Conservation (phyloP, 2,329 filamentous ascomycete species). For the Colletotrichum sidae region DNA sequence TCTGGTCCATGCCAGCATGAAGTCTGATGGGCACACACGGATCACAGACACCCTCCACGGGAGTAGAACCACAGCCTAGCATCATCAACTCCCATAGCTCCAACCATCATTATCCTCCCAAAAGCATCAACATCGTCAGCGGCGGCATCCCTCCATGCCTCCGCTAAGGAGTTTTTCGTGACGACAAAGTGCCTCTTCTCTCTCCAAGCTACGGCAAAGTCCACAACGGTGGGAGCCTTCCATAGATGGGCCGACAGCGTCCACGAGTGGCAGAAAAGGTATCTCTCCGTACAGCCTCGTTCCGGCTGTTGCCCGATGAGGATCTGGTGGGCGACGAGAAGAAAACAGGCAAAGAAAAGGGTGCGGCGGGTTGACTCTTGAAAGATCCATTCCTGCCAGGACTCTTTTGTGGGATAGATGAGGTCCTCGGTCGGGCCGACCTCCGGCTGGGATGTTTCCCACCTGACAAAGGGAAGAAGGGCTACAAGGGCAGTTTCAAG, state of each 20-base stretch:
- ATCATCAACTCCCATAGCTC: slow-evolving; percentile 46
- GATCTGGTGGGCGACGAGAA: slow-evolving; percentile 52
- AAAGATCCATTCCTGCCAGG: slow-evolving; percentile 64
- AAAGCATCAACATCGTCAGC: slow-evolving; percentile 57
- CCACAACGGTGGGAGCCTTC: slow-evolving; percentile 48
- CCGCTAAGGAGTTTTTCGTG: slow-evolving; percentile 42
- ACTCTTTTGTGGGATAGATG: slow-evolving; percentile 54
- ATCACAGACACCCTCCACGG: slow-evolving; percentile 16
- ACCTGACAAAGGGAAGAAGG: slow-evolving; percentile 48
- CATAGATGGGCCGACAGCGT: slow-evolving; percentile 54
- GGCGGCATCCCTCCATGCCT: slow-evolving; percentile 48
- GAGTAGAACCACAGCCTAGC: slow-evolving; percentile 47
- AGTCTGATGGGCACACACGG: too few species aligned
- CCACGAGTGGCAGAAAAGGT: slow-evolving; percentile 50
- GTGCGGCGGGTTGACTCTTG: slow-evolving; percentile 67
- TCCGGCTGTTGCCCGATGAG: slow-evolving; percentile 43
- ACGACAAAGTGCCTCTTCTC: slow-evolving; percentile 51
- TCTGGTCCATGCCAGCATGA: not conserved
- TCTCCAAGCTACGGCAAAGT: slow-evolving; percentile 53
- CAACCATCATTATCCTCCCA: slow-evolving; percentile 51
- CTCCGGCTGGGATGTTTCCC: slow-evolving; percentile 40
- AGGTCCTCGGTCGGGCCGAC: slow-evolving; percentile 42
- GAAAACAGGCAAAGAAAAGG: slow-evolving; percentile 59
- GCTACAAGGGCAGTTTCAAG: slow-evolving; percentile 49
- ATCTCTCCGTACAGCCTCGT: slow-evolving; percentile 44